Evolutionary conservation across 495 filamentous ascomycete species (phyloP).

Genomic region (Daldinia grandis): DNA sequence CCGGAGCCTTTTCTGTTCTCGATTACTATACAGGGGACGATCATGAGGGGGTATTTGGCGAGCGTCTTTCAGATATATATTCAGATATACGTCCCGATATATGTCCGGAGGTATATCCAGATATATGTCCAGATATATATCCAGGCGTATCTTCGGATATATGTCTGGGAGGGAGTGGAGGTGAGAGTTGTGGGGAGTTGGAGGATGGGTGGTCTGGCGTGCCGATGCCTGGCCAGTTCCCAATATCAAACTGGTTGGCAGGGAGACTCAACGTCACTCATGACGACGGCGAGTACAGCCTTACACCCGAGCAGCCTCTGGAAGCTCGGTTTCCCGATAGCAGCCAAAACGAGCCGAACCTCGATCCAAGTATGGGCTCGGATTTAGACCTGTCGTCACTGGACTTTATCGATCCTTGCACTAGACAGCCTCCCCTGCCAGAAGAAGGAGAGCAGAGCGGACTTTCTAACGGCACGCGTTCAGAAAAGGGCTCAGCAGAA

Average conservation of each 20-base stretch:
- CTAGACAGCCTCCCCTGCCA: background rate
- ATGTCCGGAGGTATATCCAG: no score
- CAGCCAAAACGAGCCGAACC: background rate
- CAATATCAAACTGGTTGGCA: conserved; percentile 16
- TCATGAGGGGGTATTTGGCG: background rate
- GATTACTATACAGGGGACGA: conserved; percentile 20
- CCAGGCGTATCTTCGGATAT: background rate
- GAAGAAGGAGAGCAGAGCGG: conserved; percentile 1
- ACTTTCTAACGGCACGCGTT: background rate
- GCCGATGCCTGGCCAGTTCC: conserved; percentile 15
- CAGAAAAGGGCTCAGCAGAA: background rate
- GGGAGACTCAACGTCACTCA: conserved; percentile 2
- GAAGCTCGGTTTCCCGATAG: background rate
- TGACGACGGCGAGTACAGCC: background rate
- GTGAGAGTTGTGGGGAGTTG: background rate
- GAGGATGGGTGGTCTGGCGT: conserved; percentile 4
- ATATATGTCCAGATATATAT: no score
- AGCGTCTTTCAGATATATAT: background rate
- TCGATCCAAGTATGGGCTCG: background rate
- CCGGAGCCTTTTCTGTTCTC: conserved; percentile 9
- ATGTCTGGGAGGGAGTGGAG: background rate
- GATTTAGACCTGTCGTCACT: background rate
- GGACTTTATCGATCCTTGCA: background rate
- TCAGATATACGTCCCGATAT: background rate
- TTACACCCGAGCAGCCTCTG: background rate